phyloP scores from a whole-genome alignment of 1,284 basidiomycete genomes.

The Moesziomyces sp. region DNA sequence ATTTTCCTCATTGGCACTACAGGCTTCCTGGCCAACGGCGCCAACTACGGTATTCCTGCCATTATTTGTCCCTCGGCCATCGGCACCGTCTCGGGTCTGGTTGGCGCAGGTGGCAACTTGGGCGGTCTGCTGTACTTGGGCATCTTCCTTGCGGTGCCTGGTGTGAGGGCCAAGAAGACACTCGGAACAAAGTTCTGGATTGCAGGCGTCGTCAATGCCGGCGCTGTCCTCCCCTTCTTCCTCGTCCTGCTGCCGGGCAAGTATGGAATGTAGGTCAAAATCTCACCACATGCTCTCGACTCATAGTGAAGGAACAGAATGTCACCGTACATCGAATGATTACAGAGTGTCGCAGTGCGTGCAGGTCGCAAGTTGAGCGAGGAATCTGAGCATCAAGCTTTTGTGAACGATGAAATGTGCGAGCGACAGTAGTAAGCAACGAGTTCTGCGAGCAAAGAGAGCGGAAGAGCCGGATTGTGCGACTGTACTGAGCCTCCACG shows the following conservation, averaged over 20 bases:
- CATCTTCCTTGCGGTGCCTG: constrained; percentile 55
- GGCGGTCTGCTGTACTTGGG: constrained; percentile 56
- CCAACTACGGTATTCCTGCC: constrained; percentile 55
- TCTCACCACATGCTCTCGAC: too few species aligned
- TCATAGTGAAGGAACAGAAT: neutral
- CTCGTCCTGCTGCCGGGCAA: constrained; percentile 43
- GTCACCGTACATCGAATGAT: neutral
- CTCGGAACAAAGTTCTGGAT: constrained; percentile 63
- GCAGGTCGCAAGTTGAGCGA: too few species aligned
- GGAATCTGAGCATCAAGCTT: too few species aligned
- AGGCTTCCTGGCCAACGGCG: constrained; percentile 61
- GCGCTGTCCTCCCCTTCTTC: constrained; percentile 50
- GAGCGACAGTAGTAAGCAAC: too few species aligned
- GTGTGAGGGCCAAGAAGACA: constrained; percentile 30
- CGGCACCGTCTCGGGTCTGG: constrained; percentile 57
- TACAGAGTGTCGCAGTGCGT: too few species aligned
- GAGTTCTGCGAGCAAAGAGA: too few species aligned
- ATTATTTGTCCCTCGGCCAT: constrained; percentile 54
- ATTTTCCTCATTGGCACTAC: constrained; percentile 56
- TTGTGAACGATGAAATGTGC: too few species aligned
- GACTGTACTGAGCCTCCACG: too few species aligned
- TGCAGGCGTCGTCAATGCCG: constrained; percentile 57
- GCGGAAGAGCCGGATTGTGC: too few species aligned
- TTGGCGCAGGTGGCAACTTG: constrained; percentile 56
- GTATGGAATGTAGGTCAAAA: constrained; percentile 20